phyloP scores from a whole-genome alignment of 768 basidiomycete genomes.

The Lactarius indigo region DNA sequence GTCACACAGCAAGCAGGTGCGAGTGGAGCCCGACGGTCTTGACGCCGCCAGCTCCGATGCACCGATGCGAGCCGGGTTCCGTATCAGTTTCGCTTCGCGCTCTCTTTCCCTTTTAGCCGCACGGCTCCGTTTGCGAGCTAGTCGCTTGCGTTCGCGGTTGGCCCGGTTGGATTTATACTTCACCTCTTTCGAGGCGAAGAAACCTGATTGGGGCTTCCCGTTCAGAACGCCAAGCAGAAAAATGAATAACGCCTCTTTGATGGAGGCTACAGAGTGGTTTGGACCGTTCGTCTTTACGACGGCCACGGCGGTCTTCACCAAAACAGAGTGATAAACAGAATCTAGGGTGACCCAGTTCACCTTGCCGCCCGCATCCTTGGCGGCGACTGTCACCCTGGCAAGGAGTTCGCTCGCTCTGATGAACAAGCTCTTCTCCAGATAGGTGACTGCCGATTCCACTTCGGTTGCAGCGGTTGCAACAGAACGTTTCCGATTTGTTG shows the following conservation, averaged over 20 bases:
- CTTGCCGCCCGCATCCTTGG: background rate
- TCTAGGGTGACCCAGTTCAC: background rate
- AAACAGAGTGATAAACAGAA: background rate
- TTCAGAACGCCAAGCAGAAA: background rate
- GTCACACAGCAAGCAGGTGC: too few relatives aligned
- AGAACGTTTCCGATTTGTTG: too few relatives aligned
- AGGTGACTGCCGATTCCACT: too few relatives aligned
- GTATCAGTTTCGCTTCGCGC: too few relatives aligned
- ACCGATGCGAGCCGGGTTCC: too few relatives aligned
- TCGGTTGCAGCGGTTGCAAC: too few relatives aligned
- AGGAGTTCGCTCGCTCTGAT: background rate
- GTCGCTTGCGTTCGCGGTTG: too few relatives aligned
- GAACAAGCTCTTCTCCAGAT: background rate
- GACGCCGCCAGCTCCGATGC: too few relatives aligned
- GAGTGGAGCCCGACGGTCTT: too few relatives aligned
- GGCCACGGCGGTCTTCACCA: background rate
- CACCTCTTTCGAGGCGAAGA: background rate
- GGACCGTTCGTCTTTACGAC: background rate
- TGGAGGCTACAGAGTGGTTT: background rate
- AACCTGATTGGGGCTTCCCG: background rate
- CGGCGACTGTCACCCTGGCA: background rate
- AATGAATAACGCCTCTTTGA: background rate
- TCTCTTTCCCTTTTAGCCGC: too few relatives aligned
- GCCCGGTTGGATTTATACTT: too few relatives aligned
- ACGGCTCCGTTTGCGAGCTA: too few relatives aligned